These are phyloP conservation scores for Candida ascalaphidarum DNA, from an alignment of 805 yeast genomes.

Conservation along the genomic window DNA sequence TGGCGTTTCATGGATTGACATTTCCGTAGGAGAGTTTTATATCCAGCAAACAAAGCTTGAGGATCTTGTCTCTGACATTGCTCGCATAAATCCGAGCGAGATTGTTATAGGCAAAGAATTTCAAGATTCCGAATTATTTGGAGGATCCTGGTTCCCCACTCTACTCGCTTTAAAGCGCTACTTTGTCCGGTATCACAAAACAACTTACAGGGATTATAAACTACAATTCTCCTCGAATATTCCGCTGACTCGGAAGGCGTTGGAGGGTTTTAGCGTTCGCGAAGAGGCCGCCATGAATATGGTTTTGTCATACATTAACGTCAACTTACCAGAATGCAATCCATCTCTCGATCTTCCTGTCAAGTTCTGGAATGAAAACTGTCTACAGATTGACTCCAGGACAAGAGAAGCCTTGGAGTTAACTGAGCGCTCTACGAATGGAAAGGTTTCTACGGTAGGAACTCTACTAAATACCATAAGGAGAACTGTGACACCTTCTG, in stretches of 20 bases:
- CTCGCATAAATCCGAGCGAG: constrained; percentile 78
- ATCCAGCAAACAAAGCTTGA: constrained; percentile 56
- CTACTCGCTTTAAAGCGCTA: constrained; percentile 51
- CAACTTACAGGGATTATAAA: constrained; percentile 21
- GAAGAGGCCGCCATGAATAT: constrained; percentile 54
- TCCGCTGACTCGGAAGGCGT: constrained; percentile 25
- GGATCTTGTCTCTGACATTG: constrained; percentile 59
- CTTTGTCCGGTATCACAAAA: constrained; percentile 45
- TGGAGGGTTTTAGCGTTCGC: constrained; percentile 33
- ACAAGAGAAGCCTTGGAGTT: constrained; percentile 74
- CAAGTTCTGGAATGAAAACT: constrained; percentile 40
- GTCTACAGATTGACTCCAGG: constrained; percentile 73
- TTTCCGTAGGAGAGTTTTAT: constrained; percentile 72
- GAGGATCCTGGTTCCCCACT: constrained; percentile 49
- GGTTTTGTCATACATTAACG: constrained; percentile 55
- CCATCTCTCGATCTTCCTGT: constrained; percentile 62
- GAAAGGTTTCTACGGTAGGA: constrained; percentile 50
- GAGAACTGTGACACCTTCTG: constrained; percentile 73
- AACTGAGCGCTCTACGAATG: constrained; percentile 39
- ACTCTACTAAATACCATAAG: constrained; percentile 63
- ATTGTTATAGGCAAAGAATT: constrained; percentile 49
- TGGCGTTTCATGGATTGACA: constrained; percentile 84
- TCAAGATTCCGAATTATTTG: constrained; percentile 26
- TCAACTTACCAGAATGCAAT: constrained; percentile 62
- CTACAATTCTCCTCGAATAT: constrained; percentile 21